Base-by-base conservation (phyloP, 1,284 basidiomycete species). In the Neonothopanus nambi region DNA sequence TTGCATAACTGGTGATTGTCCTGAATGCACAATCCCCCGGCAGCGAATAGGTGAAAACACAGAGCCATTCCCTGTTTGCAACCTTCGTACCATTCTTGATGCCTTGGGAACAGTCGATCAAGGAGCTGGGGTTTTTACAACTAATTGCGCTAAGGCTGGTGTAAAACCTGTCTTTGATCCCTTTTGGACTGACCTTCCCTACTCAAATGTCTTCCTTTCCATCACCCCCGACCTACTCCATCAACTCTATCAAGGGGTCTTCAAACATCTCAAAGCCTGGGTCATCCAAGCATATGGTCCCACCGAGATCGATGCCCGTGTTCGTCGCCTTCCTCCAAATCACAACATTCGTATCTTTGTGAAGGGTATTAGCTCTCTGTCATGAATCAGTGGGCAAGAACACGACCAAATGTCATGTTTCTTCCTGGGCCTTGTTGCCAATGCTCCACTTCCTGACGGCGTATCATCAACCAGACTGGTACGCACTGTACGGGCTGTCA, bases 21-120 rank as follows among this genome's bases (percentile, higher is more conserved):
- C 61, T 1, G 51, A 46, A 8, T 65, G 59, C 20, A 23, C 26
- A 18, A 49, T 65, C n/a, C n/a, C n/a, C n/a, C n/a, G n/a, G n/a
- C n/a, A n/a, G n/a, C n/a, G n/a, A n/a, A n/a, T n/a, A n/a, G 40
- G 40, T 21, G 40, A 42, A 11, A 42, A 42, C 11, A 42, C 40
- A 23, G 40, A 42, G 26, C 40, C n/a, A 18, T 24, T 23, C 26
- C 40, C 40, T 17, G 9, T 42, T 4, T 24, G 18, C 20, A 42
- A 24, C n/a, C 40, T 42, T 17, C 18, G 20, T 15, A 5, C 18
- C 5, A 42, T 42, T 21, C 5, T 42, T 5, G 11, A 42, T 11
- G 40, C 40, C 15, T 21, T 42, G n/a, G 20, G 26, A 17, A 23
- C 40, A 4, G n/a, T 42, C 26, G 40, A 42, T 21, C 40, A 42